Evolutionary conservation across 441 rosid genomes (phyloP), one percentile per base, ranked within the genome.

Genomic region (Erodium moschatum): DNA sequence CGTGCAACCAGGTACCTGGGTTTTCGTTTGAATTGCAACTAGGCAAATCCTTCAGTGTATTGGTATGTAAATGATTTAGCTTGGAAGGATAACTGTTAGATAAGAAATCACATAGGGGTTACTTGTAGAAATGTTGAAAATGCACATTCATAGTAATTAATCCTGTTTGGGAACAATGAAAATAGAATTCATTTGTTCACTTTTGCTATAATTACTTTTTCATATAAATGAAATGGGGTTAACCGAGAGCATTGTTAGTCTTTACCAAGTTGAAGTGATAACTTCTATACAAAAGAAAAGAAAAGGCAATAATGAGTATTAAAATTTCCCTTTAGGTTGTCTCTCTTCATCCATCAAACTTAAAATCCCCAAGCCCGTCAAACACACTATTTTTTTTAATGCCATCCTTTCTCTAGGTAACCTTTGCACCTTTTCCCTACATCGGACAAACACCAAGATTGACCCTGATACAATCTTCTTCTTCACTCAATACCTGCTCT

Each of bases 21-120:
- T 48, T 48, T 35, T 40, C 9, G 0, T 35, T 35, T 35, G 9
- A 1, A 7, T 35, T 35, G 42, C 9, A 35, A 35, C 42, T 44
- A 44, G 50, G 50, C 50, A 44, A 9, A 12, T 2, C n/a, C 10
- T 44, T 44, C 50, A 44, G n/a, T 48, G 54, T 11, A 48, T 48
- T 13, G 5, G n/a, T 9, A 48, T 58, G 19, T 29, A 29, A 29
- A 29, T 29, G 31, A 29, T 29, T 19, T 29, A 33, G 70, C 7
- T 50, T 54, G 24, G 64, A 56, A 10, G 29, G 38, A 68, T 52
- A 38, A 12, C 10, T 62, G 61, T 27, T n/a, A 61, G 66, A 20
- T 8, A 64, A 50, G 60, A 19, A 0, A 18, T 33, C 54, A 48
- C 65, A 29, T 64, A 63, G 24, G 24, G 38, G 10, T 70, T 19